phyloP scores from a whole-genome alignment of 179 eudicot genomes.

The Spinacia oleracea region DNA sequence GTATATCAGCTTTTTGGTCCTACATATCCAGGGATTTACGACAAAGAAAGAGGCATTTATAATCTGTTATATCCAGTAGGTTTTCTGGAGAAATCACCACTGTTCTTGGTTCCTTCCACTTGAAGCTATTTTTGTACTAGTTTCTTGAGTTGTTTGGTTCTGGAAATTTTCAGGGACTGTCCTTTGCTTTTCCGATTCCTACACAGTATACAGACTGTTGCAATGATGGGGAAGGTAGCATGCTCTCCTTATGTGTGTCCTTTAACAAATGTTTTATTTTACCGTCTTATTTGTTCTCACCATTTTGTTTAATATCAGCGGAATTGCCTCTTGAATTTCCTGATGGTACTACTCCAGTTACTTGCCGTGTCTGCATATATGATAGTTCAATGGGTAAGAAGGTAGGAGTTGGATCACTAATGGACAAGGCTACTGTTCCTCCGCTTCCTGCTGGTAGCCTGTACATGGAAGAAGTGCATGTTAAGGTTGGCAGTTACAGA shows the following conservation, averaged over 20 bases:
- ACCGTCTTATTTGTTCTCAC: background rate
- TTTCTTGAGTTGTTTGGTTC: conserved; percentile 19
- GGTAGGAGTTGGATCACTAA: conserved; percentile 77
- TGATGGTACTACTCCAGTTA: conserved; percentile 96
- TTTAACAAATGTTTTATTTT: conserved; percentile 3
- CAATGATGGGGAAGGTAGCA: conserved; percentile 73
- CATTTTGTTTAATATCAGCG: conserved; percentile 44
- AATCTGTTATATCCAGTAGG: conserved; percentile 87
- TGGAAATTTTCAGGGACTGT: conserved; percentile 66
- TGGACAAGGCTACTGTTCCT: conserved; percentile 87
- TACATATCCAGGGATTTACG: conserved; percentile 88
- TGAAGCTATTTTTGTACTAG: conserved; percentile 6
- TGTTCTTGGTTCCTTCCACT: background rate
- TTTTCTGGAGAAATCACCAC: background rate
- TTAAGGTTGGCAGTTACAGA: conserved; percentile 52
- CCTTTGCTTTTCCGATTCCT: conserved; percentile 95
- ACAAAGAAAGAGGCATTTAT: conserved; percentile 84
- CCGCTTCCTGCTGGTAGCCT: conserved; percentile 75
- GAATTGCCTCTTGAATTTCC: conserved; percentile 96
- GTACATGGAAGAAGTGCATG: conserved; percentile 96
- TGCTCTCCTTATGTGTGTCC: conserved; percentile 9
- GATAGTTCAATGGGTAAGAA: conserved; percentile 81
- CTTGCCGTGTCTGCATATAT: conserved; percentile 91
- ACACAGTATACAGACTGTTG: conserved; percentile 75
- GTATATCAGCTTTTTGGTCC: conserved; percentile 97